Conservation (phyloP, 2,329 filamentous ascomycete genomes). For the Catunica adiposa region DNA sequence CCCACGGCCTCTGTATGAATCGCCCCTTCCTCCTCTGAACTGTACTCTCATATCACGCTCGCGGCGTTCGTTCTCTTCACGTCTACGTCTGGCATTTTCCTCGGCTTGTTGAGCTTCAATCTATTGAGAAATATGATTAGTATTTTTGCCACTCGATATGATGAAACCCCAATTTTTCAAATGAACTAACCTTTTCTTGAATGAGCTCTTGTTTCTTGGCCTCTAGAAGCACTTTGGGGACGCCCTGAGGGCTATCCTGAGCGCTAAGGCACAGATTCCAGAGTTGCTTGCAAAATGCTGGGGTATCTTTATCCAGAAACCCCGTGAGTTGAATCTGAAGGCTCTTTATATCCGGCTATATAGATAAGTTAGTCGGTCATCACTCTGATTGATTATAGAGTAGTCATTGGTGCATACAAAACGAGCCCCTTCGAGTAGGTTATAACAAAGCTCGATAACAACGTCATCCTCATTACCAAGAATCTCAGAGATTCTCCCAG, state of each 20-base stretch:
- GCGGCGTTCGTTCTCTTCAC: conserved; percentile 53
- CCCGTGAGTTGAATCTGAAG: conserved; percentile 89
- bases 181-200: conserved; percentile 63
- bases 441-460: conserved; percentile 69
- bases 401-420: conserved; percentile 38
- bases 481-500: conserved; percentile 69
- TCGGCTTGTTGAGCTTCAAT: conserved; percentile 69
- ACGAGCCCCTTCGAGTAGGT: conserved; percentile 54
- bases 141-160: background rate
- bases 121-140: conserved; percentile 26
- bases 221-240: conserved; percentile 85
- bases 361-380: conserved; percentile 1
- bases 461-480: conserved; percentile 91
- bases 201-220: conserved; percentile 91
- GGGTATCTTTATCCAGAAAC: conserved; percentile 84
- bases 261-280: conserved; percentile 87
- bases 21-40: conserved; percentile 34
- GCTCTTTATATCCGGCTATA: conserved; percentile 83
- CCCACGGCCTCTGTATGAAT: conserved; percentile 31
- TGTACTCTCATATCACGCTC: conserved; percentile 49
- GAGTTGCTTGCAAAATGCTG: conserved; percentile 78
- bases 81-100: conserved; percentile 54
- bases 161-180: background rate
- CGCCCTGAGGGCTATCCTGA: conserved; percentile 72
- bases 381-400: conserved; percentile 1